phyloP scores from a whole-genome alignment of 345 rosid species.

The Odontarrhena argentea region DNA sequence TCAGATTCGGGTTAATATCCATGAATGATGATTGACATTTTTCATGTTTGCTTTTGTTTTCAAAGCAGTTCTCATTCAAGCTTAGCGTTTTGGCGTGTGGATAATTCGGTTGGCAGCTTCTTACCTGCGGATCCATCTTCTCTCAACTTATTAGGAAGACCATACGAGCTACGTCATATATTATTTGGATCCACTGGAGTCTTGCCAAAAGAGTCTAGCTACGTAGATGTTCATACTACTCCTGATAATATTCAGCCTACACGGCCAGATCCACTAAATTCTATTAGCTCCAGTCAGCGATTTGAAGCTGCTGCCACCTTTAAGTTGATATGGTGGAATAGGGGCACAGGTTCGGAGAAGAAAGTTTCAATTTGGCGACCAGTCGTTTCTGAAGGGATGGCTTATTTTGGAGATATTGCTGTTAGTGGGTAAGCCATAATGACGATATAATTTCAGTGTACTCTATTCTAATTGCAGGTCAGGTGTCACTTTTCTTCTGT shows the following conservation, averaged over 20 bases:
- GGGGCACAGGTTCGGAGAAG: constrained; percentile 67
- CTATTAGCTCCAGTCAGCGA: constrained; percentile 58
- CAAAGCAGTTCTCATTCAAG: constrained; percentile 63
- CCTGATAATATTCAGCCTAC: constrained; percentile 39
- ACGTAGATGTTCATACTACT: constrained; percentile 43
- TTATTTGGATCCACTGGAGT: constrained; percentile 60
- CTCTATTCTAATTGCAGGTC: constrained; percentile 12
- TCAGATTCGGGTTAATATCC: constrained; percentile 27
- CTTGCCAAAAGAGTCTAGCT: constrained; percentile 45
- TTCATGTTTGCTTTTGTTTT: constrained; percentile 22
- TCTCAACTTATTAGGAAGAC: constrained; percentile 55
- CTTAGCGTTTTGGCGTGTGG: constrained; percentile 91
- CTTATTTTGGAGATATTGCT: constrained; percentile 93
- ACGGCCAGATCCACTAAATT: constrained; percentile 41
- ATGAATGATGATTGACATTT: constrained; percentile 14
- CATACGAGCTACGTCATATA: constrained; percentile 74
- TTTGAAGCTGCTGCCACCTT: constrained; percentile 85
- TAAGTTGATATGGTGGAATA: constrained; percentile 88
- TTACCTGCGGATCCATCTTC: constrained; percentile 71
- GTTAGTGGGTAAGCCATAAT: constrained; percentile 71
- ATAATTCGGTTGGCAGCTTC: constrained; percentile 81
- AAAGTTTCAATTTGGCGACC: constrained; percentile 94
- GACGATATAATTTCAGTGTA: constrained; percentile 1
- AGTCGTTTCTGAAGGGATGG: constrained; percentile 69
- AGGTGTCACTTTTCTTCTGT: constrained; percentile 30